Evolutionary conservation across 495 filamentous ascomycete species (phyloP).

Genomic region (Clohesyomyces aquaticus): DNA sequence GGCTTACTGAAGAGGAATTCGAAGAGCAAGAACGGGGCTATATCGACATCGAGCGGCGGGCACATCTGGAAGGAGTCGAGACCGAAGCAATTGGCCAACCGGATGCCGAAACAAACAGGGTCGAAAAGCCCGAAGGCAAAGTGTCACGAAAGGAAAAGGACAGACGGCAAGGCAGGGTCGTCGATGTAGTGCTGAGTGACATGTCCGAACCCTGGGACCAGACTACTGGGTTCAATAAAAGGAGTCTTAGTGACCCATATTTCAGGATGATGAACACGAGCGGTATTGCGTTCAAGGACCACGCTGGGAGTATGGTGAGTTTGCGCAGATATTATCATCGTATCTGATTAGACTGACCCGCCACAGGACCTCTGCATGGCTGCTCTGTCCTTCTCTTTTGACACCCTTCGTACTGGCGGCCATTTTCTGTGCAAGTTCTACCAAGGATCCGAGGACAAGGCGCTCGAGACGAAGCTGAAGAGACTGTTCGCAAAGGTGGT

Average conservation of each 20-base stretch:
- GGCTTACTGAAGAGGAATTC: slow-evolving; percentile 41
- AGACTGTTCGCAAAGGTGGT: slow-evolving; percentile 77
- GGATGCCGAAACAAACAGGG: slow-evolving; percentile 29
- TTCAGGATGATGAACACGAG: slow-evolving; percentile 99
- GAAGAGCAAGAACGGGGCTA: slow-evolving; percentile 47
- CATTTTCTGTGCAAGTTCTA: slow-evolving; percentile 99
- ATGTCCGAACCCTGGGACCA: slow-evolving; percentile 96
- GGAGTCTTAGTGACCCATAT: slow-evolving; percentile 89
- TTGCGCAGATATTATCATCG: not conserved
- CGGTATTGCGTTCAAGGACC: slow-evolving; percentile 82
- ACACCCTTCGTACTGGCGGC: slow-evolving; percentile 78
- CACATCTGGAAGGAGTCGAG: slow-evolving; percentile 38
- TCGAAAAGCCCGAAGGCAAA: slow-evolving; percentile 28
- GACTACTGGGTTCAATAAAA: slow-evolving; percentile 75
- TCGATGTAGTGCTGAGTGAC: slow-evolving; percentile 96
- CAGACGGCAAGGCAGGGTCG: slow-evolving; percentile 56
- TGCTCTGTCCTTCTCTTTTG: slow-evolving; percentile 78
- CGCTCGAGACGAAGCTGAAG: slow-evolving; percentile 70
- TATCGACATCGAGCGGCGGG: slow-evolving; percentile 45
- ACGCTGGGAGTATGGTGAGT: slow-evolving; percentile 92
- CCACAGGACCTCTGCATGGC: slow-evolving; percentile 82
- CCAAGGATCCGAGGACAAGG: slow-evolving; percentile 82
- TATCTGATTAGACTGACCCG: slow-evolving; percentile 4
- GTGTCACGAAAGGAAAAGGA: slow-evolving; percentile 43
- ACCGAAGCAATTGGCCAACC: slow-evolving; percentile 28